These are phyloP conservation scores for Picea sitchensis DNA, from an alignment of 75 land plant genomes.

Conservation along the genomic window DNA sequence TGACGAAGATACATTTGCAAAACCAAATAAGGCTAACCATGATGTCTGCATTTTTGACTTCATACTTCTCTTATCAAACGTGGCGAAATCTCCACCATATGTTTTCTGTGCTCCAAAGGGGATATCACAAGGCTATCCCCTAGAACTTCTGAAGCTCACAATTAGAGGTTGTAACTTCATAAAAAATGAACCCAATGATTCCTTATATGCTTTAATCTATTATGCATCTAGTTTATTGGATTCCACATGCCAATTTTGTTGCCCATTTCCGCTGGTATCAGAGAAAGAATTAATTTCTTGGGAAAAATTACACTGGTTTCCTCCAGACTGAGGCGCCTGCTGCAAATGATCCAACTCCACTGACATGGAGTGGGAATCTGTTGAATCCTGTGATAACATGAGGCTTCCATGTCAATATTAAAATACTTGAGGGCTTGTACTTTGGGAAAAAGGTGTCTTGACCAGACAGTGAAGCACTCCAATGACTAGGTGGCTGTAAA, in stretches of 20 bases:
- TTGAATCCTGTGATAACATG: conserved; percentile 46
- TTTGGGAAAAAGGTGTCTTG: conserved; percentile 25
- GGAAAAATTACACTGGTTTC: conserved; percentile 40
- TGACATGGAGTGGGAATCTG: conserved; percentile 49
- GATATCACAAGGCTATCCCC: conserved; percentile 3
- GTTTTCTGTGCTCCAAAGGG: conserved; percentile 8
- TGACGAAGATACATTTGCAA: not conserved
- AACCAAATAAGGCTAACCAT: not conserved
- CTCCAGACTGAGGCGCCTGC: conserved; percentile 36
- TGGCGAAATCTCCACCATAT: not conserved
- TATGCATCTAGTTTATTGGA: conserved; percentile 51
- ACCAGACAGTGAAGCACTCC: conserved; percentile 35
- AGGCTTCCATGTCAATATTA: conserved; percentile 22
- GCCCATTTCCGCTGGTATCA: conserved; percentile 31
- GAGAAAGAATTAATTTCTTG: conserved; percentile 43
- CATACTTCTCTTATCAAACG: not conserved
- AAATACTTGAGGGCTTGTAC: conserved; percentile 32
- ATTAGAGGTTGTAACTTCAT: conserved; percentile 58
- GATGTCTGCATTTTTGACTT: not conserved
- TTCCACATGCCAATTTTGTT: conserved; percentile 44
- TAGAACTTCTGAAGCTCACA: conserved; percentile 7
- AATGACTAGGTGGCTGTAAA: conserved; percentile 26
- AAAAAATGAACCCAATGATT: conserved; percentile 80
- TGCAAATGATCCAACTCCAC: conserved; percentile 57
- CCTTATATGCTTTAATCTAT: conserved; percentile 73